phyloP scores from a whole-genome alignment of 2,329 filamentous ascomycete species.

The Verticillium klebahnii region DNA sequence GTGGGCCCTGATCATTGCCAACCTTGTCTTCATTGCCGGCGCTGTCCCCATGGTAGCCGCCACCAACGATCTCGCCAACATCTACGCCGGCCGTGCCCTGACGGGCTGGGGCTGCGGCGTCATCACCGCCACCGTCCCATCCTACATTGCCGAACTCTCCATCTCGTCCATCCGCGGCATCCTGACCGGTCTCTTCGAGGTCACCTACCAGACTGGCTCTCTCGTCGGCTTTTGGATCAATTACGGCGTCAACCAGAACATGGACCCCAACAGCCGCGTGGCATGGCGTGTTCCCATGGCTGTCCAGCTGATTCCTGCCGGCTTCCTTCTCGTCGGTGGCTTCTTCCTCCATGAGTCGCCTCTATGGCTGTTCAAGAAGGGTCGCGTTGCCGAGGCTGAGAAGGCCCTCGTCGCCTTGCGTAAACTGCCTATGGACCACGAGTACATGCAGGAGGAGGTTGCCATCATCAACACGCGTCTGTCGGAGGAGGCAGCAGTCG shows the following conservation, averaged over 20 bases:
- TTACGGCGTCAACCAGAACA: slow-evolving; percentile 36
- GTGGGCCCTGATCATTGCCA: slow-evolving; percentile 42
- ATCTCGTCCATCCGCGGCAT: slow-evolving; percentile 54
- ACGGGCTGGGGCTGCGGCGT: slow-evolving; percentile 54
- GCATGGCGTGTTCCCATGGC: slow-evolving; percentile 47
- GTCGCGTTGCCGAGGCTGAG: slow-evolving; percentile 16
- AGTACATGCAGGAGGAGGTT: slow-evolving; percentile 42
- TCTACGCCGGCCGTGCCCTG: slow-evolving; percentile 50
- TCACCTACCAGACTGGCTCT: slow-evolving; percentile 49
- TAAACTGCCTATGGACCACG: slow-evolving; percentile 34
- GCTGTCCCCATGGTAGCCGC: slow-evolving; percentile 38
- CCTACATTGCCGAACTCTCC: slow-evolving; percentile 60
- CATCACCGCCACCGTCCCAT: slow-evolving; percentile 52
- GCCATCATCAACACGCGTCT: slow-evolving; percentile 36
- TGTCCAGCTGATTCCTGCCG: slow-evolving; percentile 38
- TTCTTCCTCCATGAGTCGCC: slow-evolving; percentile 29
- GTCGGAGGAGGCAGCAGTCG: slow-evolving; percentile 26
- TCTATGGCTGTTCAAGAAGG: slow-evolving; percentile 16
- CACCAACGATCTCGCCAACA: slow-evolving; percentile 34
- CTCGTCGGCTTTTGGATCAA: slow-evolving; percentile 49
- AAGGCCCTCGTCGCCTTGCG: slow-evolving; percentile 37
- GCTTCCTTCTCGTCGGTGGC: slow-evolving; percentile 36
- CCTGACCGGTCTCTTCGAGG: slow-evolving; percentile 47
- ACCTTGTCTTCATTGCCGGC: slow-evolving; percentile 38
- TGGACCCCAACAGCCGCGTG: slow-evolving; percentile 23